Percentiles rank a stretch among this genome's conserved stretches.
phyloP scores from a whole-genome alignment of 2,329 filamentous ascomycete genomes.

The Cladophialophora chaetospira region DNA sequence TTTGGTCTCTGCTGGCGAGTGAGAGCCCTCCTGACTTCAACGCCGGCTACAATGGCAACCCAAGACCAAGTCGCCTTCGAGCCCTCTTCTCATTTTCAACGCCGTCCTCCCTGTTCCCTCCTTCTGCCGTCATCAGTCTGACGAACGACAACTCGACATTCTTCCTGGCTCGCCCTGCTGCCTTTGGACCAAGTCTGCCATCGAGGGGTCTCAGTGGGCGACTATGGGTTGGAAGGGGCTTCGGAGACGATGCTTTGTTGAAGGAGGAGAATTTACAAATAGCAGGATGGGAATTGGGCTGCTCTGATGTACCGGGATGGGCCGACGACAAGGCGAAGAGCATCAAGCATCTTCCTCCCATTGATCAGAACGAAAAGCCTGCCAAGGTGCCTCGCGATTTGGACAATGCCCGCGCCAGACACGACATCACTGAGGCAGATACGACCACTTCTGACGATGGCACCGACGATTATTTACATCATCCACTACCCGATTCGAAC shows the following conservation, averaged over 20 bases:
- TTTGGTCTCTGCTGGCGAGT: constrained; percentile 47
- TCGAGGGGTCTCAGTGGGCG: constrained; percentile 78
- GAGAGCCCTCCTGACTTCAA: constrained; percentile 34
- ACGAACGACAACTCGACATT: constrained; percentile 98
- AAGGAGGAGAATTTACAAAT: constrained; percentile 55
- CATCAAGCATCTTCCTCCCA: constrained; percentile 31
- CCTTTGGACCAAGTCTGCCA: constrained; percentile 82
- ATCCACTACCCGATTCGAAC: constrained; percentile 52
- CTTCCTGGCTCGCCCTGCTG: constrained; percentile 88
- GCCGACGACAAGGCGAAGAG: constrained; percentile 60
- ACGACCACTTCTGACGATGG: constrained; percentile 60
- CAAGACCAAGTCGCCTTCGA: constrained; percentile 52
- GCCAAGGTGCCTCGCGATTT: constrained; percentile 19
- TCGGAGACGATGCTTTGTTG: constrained; percentile 73
- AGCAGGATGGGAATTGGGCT: constrained; percentile 83
- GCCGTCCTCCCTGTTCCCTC: constrained; percentile 87
- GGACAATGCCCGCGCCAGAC: not conserved
- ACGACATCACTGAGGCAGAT: constrained; percentile 14
- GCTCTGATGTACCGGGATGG: constrained; percentile 93
- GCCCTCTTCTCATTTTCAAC: constrained; percentile 70
- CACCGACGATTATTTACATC: constrained; percentile 81
- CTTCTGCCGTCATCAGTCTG: constrained; percentile 91
- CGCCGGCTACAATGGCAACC: constrained; percentile 42
- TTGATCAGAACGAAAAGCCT: constrained; percentile 7
- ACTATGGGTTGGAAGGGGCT: constrained; percentile 90